Evolutionary conservation across 2,329 filamentous ascomycete genomes (phyloP), one percentile per base, ranked within the genome.

Genomic region (Fusarium algeriense): DNA sequence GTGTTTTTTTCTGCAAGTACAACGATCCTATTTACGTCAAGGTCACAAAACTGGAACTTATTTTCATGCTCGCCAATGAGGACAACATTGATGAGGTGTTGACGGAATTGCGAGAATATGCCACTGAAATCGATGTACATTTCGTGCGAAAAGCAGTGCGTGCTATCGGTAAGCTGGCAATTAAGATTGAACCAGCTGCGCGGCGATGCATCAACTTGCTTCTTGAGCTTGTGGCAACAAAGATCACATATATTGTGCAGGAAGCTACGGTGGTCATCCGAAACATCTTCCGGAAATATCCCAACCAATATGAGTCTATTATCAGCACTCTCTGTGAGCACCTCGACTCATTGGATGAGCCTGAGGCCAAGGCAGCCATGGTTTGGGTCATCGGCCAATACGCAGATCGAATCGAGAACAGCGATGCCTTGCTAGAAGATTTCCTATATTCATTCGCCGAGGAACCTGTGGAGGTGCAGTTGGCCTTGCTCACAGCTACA

Each of bases 1-100:
- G 96, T 49, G 96, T 99, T 35, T 99, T 99, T 84, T 99, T 99
- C 83, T 99, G 96, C 90, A 99, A 99, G 86, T 99, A 99, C 83
- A 99, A 99, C 80, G 96, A 99, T 78, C 96, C 96, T 0, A 99
- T 99, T 71, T 99, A 98, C 80, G 96, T 99, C 83, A 99, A 99
- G 82, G 96, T 99, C 55, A 99, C 96, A 19, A 99, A 99, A 83
- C 87, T 99, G 53, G 96, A 99, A 82, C 88, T 99, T 75, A 98
- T 99, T 73, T 99, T 99, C 82, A 99, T 98, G 96, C 88, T 99
- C 66, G 96, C 96, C 11, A 97, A 90, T 37, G 94, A 98, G 81
- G 92, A 91, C 77, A 99, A 99, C 80, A 99, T 99, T 75, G 92
- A 94, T 52, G 94, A 98, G 78, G 96, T 99, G 2, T 83, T 99